phyloP scores from a whole-genome alignment of 306 rosid species.

The Vigna angularis region DNA sequence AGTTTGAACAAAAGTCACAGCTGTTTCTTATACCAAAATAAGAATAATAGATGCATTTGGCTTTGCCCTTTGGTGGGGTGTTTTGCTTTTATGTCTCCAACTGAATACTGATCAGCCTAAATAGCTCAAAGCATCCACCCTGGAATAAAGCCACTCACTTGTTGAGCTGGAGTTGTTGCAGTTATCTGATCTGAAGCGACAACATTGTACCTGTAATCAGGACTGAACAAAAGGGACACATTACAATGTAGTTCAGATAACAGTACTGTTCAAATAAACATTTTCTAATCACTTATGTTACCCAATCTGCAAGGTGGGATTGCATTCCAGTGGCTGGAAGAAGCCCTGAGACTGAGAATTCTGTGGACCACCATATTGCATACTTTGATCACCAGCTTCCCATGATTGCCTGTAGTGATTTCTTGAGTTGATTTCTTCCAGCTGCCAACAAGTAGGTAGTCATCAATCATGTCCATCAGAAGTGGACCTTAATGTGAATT shows the following conservation, averaged over 20 bases:
- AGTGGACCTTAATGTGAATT: too few relatives aligned
- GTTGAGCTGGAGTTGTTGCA: conserved; percentile 68
- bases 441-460: conserved; percentile 51
- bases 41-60: conserved; percentile 38
- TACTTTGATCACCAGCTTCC: conserved; percentile 78
- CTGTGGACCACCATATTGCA: conserved; percentile 63
- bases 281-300: conserved; percentile 28
- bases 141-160: conserved; percentile 81
- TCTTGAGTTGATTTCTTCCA: conserved; percentile 80
- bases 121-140: conserved; percentile 88
- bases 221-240: conserved; percentile 29
- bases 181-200: conserved; percentile 70
- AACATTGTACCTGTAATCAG: conserved; percentile 60
- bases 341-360: conserved; percentile 75
- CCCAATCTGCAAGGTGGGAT: conserved; percentile 93
- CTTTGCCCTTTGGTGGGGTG: conserved; percentile 19
- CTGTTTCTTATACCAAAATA: conserved; percentile 49
- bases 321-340: conserved; percentile 85
- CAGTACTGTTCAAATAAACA: too few relatives aligned
- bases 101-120: not conserved
- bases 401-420: conserved; percentile 69
- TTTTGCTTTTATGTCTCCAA: conserved; percentile 30
- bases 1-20: conserved; percentile 45
- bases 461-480: not conserved
- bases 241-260: not conserved